Conservation (phyloP, 1,284 basidiomycete genomes). For the Takashimella koratensis region DNA sequence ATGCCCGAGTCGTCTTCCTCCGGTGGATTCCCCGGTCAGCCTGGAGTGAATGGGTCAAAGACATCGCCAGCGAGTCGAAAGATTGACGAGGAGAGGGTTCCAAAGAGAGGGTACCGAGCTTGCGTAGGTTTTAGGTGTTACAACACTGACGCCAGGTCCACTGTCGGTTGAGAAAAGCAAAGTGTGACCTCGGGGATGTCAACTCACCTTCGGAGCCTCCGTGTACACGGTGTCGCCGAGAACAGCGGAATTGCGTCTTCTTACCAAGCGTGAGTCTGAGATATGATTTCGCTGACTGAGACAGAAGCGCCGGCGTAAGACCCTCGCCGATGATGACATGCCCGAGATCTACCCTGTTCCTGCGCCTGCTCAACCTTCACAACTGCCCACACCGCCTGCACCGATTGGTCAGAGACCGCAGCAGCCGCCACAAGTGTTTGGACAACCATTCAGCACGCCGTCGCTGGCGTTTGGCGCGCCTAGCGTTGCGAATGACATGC, state of each 20-base stretch:
- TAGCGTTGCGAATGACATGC: too few species aligned
- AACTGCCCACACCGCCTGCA: background rate
- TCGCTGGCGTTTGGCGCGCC: background rate
- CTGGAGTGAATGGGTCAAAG: background rate
- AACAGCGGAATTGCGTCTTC: constrained; percentile 51
- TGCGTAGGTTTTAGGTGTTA: constrained; percentile 27
- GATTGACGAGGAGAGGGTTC: constrained; percentile 24
- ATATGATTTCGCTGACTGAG: constrained; percentile 1
- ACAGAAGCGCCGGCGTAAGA: constrained; percentile 40
- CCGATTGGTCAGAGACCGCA: background rate
- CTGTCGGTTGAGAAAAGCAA: constrained; percentile 49
- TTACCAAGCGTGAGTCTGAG: constrained; percentile 38
- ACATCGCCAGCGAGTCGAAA: background rate
- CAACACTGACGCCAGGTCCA: constrained; percentile 30
- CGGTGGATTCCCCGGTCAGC: background rate
- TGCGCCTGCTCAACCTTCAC: background rate
- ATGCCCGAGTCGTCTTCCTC: background rate
- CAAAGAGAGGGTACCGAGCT: constrained; percentile 44
- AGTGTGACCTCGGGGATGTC: constrained; percentile 52
- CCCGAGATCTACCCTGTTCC: constrained; percentile 18
- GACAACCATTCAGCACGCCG: background rate
- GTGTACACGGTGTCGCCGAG: constrained; percentile 50
- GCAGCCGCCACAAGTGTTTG: background rate
- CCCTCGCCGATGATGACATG: constrained; percentile 15
- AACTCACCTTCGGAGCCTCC: constrained; percentile 50